Conservation (phyloP, 768 basidiomycete genomes). For the Antrodiella citrinella region DNA sequence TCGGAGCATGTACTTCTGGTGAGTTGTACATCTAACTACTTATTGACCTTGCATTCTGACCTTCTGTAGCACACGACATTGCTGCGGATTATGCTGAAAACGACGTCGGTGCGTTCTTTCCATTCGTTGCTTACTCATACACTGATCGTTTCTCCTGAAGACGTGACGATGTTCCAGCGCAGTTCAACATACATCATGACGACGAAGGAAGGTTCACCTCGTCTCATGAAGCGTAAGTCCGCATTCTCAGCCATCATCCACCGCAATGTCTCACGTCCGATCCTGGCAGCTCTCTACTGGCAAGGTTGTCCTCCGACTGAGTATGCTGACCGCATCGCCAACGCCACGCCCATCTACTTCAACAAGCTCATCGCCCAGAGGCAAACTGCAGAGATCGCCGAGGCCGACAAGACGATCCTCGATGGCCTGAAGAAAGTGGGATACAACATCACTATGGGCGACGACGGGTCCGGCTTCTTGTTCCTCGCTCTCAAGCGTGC, state of each 20-base stretch:
- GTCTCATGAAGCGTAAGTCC: constrained; percentile 21
- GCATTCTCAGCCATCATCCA: not conserved
- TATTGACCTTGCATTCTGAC: not conserved
- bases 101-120: constrained; percentile 32
- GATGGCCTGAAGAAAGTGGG: constrained; percentile 50
- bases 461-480: constrained; percentile 42
- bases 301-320: constrained; percentile 41
- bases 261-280: not conserved
- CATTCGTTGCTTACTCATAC: not conserved
- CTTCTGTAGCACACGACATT: constrained; percentile 35
- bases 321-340: constrained; percentile 45
- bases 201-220: constrained; percentile 28
- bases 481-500: constrained; percentile 38
- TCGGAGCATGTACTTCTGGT: constrained; percentile 61
- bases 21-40: not conserved
- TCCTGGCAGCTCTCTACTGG: constrained; percentile 27
- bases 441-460: constrained; percentile 46
- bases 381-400: constrained; percentile 24
- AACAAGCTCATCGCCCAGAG: constrained; percentile 24
- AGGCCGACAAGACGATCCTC: constrained; percentile 32
- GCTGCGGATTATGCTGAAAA: constrained; percentile 36
- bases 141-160: constrained; percentile 18
- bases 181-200: constrained; percentile 41
- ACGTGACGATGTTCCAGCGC: constrained; percentile 54
- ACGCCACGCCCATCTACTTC: constrained; percentile 36